These are phyloP conservation scores for Talaromyces sp. DNA, from an alignment of 2,329 filamentous ascomycete species.

Conservation along the genomic window DNA sequence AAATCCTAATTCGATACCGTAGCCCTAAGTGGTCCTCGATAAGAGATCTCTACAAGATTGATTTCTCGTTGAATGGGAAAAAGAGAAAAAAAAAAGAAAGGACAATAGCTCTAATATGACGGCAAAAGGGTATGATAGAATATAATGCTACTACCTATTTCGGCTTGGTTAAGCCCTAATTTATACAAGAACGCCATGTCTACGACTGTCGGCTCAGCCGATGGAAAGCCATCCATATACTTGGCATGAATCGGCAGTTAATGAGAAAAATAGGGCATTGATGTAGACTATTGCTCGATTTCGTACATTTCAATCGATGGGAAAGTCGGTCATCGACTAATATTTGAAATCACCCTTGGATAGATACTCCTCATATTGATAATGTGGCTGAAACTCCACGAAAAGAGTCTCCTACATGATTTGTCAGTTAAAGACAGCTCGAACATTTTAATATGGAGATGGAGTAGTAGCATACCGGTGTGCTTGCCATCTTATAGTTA, in stretches of 20 bases:
- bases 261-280: too few relatives aligned
- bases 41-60: too few relatives aligned
- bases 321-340: not conserved
- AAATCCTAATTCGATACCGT: too few relatives aligned
- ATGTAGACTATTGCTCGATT: not conserved
- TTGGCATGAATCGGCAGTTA: not conserved
- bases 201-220: not conserved
- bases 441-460: not conserved
- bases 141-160: not conserved
- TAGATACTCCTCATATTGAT: conserved; percentile 7
- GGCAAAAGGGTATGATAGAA: too few relatives aligned
- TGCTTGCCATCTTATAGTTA: conserved; percentile 6
- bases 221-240: not conserved
- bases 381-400: conserved; percentile 10
- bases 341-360: conserved; percentile 14
- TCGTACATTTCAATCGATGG: not conserved
- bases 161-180: too few relatives aligned
- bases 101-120: too few relatives aligned
- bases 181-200: not conserved
- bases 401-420: not conserved
- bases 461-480: not conserved
- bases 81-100: too few relatives aligned
- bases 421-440: too few relatives aligned
- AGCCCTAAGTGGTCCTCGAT: too few relatives aligned
- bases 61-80: too few relatives aligned